Percentiles rank a stretch among this genome's conserved stretches.
Conservation (phyloP, 257 asterid genomes). For the Craterostigma plantagineum region DNA sequence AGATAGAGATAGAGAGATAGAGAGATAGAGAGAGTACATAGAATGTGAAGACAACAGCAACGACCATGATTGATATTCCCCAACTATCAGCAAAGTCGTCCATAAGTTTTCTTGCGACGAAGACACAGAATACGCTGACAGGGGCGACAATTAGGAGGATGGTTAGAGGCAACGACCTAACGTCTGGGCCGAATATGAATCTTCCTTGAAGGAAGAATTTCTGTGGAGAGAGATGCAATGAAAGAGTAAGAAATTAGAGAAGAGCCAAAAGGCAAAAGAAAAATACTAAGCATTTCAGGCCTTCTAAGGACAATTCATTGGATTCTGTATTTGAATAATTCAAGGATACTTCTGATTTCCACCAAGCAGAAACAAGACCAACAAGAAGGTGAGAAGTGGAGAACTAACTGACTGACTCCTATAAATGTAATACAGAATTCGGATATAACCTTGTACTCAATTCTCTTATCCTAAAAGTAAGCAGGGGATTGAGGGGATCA, state of each 20-base stretch:
- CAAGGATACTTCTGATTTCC: too few relatives aligned
- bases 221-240: constrained; percentile 24
- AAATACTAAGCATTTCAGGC: not conserved
- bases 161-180: constrained; percentile 35
- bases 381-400: too few relatives aligned
- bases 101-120: constrained; percentile 47
- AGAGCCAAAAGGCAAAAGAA: constrained; percentile 7
- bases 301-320: too few relatives aligned
- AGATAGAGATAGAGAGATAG: not conserved
- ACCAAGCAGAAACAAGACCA: too few relatives aligned
- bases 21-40: constrained; percentile 31
- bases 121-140: constrained; percentile 44
- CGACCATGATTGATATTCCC: constrained; percentile 49
- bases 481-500: too few relatives aligned
- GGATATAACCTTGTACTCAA: too few relatives aligned
- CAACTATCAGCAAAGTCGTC: constrained; percentile 53
- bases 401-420: too few relatives aligned
- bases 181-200: constrained; percentile 78
- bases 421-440: too few relatives aligned
- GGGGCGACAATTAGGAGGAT: constrained; percentile 58
- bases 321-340: too few relatives aligned
- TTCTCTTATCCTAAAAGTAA: too few relatives aligned
- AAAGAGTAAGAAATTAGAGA: not conserved
- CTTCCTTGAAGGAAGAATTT: constrained; percentile 60
- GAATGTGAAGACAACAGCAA: constrained; percentile 33